Conservation (phyloP, 208 protist species). For the Perkinsela sp. region DNA sequence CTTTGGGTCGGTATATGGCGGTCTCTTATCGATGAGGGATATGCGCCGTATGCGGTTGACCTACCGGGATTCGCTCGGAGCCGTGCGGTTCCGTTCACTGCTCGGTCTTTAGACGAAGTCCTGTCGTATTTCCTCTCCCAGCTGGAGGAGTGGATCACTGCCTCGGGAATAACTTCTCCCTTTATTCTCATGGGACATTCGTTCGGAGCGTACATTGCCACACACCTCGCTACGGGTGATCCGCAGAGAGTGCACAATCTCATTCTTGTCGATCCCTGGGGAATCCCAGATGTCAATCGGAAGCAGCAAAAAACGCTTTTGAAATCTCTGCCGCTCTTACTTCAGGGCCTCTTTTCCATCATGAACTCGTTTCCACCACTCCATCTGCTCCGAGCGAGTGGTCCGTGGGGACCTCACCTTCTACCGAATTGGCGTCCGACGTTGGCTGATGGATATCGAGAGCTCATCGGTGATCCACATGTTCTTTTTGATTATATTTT, state of each 20-base stretch:
- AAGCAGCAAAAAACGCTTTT: slow-evolving; percentile 9
- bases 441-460: slow-evolving; percentile 15
- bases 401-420: slow-evolving; percentile 14
- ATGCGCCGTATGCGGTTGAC: slow-evolving; percentile 19
- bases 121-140: slow-evolving; percentile 12
- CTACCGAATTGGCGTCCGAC: slow-evolving; percentile 14
- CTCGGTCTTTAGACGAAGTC: slow-evolving; percentile 6
- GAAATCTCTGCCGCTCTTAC: slow-evolving; percentile 2
- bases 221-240: slow-evolving; percentile 13
- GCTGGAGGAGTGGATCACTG: slow-evolving; percentile 12
- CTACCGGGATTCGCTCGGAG: slow-evolving; percentile 3
- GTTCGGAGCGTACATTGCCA: slow-evolving; percentile 16
- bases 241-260: slow-evolving; percentile 9
- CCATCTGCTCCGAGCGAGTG: slow-evolving; percentile 10
- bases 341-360: slow-evolving; percentile 4
- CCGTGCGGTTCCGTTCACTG: neutral
- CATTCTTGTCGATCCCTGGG: slow-evolving; percentile 20
- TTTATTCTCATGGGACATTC: slow-evolving; percentile 21
- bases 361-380: slow-evolving; percentile 11
- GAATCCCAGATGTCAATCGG: slow-evolving; percentile 9
- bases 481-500: slow-evolving; percentile 32
- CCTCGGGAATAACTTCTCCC: slow-evolving; percentile 8
- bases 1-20: slow-evolving; percentile 28
- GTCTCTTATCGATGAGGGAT: slow-evolving; percentile 10
- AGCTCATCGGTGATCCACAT: slow-evolving; percentile 11